Base-by-base conservation (phyloP, 129 eudicot species). In the Artemisia argyi region DNA sequence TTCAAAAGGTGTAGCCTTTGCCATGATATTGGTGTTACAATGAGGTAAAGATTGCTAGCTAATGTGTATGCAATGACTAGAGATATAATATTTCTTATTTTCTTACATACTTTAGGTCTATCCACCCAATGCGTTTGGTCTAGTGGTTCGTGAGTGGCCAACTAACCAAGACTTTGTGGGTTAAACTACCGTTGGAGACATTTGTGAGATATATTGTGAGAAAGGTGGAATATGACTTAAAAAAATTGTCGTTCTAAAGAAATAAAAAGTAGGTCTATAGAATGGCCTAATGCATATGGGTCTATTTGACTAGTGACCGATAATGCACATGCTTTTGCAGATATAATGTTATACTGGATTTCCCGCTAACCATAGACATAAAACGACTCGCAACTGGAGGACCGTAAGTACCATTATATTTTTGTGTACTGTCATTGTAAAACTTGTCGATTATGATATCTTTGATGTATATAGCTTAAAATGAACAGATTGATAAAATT, bases 21-120 rank as follows among this genome's bases (percentile, higher is more conserved):
- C 77, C 96, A 90, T 85, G 96, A 87, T 49, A 74, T 90, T 4
- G 93, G 96, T 26, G 83, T 90, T 72, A 84, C 96, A 57, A 32
- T 69, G 39, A 87, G 89, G 96, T 90, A 78, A 57, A 52, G 5
- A 12, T 76, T 15, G 44, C 17, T 26, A 76, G 16, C 18, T 28
- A 16, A 12, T 14, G 32, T 11, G 11, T 19, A 28, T 26, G 1
- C 15, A 61, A 5, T 11, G 14, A 49, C n/a, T 49, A 14, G 54
- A 2, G 11, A 51, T 26, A 14, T 26, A 70, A 20, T 30, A 30
- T 22, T 22, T 22, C 24, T 22, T 22, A 22, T 24, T 28, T 28
- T 28, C 32, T 28, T 28, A 28, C 32, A 30, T 30, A 30, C 39
- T 30, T 30, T 0, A 30, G 7, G 39, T 30, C 7, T 30, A 30